These are phyloP conservation scores for Boletus rubropictus DNA, from an alignment of 768 basidiomycete genomes.

Conservation along the genomic window DNA sequence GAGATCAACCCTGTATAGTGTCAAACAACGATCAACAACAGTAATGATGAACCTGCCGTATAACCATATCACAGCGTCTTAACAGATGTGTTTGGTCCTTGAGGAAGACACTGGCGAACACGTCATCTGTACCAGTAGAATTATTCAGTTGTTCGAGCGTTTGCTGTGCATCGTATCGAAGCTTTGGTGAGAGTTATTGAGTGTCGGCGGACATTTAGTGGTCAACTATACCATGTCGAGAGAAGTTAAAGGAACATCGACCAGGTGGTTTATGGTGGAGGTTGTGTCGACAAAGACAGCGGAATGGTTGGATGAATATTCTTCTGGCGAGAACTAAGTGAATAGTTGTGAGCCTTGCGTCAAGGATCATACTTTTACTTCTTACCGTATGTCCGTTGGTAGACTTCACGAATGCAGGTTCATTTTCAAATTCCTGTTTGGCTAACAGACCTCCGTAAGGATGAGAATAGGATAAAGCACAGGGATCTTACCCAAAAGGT, in stretches of 20 bases:
- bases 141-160: conserved; percentile 63
- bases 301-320: conserved; percentile 45
- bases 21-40: conserved; percentile 3
- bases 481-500: conserved; percentile 63
- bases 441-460: conserved; percentile 39
- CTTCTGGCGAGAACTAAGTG: conserved; percentile 51
- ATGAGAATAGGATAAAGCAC: neutral
- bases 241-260: conserved; percentile 69
- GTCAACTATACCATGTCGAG: conserved; percentile 58
- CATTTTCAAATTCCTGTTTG: conserved; percentile 58
- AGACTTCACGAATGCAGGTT: conserved; percentile 55
- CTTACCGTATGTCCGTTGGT: conserved; percentile 50
- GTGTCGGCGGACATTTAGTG: neutral
- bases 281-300: conserved; percentile 75
- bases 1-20: conserved; percentile 41
- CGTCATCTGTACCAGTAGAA: conserved; percentile 44
- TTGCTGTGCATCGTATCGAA: conserved; percentile 66
- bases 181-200: conserved; percentile 39
- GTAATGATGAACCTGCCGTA: conserved; percentile 42
- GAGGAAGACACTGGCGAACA: conserved; percentile 69
- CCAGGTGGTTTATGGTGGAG: conserved; percentile 71
- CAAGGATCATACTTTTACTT: conserved; percentile 12
- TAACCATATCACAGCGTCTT: conserved; percentile 67
- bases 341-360: neutral
- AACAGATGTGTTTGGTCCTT: conserved; percentile 59